phyloP scores from a whole-genome alignment of 176 grass and related monocot species.

The Cenchrus fungigraminus region DNA sequence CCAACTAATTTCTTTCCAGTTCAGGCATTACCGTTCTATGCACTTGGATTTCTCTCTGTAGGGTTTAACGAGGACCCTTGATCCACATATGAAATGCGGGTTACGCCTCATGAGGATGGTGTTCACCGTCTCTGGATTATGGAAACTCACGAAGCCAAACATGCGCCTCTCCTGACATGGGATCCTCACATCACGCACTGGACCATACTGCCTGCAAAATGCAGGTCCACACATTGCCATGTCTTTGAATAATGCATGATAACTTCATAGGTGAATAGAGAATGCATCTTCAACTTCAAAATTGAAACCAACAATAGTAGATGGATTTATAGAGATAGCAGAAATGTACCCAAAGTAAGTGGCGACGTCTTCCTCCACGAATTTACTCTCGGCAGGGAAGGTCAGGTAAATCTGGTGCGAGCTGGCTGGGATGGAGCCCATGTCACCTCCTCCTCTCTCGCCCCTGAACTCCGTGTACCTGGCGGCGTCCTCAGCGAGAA shows the following conservation, averaged over 20 bases:
- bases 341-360: conserved; percentile 68
- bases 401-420: conserved; percentile 96
- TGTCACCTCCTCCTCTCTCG: conserved; percentile 53
- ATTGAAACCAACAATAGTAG: not conserved
- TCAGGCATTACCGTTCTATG: conserved; percentile 54
- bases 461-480: conserved; percentile 56
- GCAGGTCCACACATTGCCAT: not conserved
- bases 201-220: conserved; percentile 63
- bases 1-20: not conserved
- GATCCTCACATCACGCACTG: conserved; percentile 79
- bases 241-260: not conserved
- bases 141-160: conserved; percentile 95
- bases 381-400: conserved; percentile 82
- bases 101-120: conserved; percentile 63
- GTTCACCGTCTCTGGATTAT: conserved; percentile 65
- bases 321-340: not conserved
- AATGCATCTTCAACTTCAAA: not conserved
- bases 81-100: conserved; percentile 82
- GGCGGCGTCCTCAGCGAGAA: conserved; percentile 70
- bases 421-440: conserved; percentile 35
- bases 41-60: conserved; percentile 82
- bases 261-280: not conserved
- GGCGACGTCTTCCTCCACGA: conserved; percentile 71
- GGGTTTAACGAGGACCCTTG: conserved; percentile 75
- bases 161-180: conserved; percentile 85